phyloP scores from a whole-genome alignment of 164 flowering plant species.

The Tetracentron sinense region DNA sequence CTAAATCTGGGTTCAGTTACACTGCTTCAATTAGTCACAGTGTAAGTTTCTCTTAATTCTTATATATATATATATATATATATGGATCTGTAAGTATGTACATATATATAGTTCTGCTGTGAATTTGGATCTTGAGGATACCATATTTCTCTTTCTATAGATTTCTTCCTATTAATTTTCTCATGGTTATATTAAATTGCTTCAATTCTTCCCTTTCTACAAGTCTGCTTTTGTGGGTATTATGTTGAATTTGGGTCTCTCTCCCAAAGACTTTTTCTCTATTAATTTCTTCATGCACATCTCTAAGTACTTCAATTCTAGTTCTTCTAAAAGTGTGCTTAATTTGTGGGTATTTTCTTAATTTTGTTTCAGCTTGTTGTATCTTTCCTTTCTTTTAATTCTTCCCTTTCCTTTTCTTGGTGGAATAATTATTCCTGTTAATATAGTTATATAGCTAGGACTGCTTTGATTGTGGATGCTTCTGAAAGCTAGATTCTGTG shows the following conservation, averaged over 20 bases:
- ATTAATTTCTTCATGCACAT: not conserved
- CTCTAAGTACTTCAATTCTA: no score
- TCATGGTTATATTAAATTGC: not conserved
- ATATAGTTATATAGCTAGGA: no score
- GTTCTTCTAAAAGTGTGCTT: not conserved
- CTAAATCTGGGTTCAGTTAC: slow-evolving; percentile 40
- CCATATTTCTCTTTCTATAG: not conserved
- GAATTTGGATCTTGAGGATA: no score
- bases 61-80: no score
- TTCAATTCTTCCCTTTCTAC: not conserved
- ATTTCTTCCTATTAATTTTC: not conserved
- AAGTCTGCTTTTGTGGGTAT: not conserved
- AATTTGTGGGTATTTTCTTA: no score
- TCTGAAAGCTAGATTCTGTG: not conserved
- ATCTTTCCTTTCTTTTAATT: no score
- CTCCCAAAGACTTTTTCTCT: not conserved
- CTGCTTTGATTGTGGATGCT: no score
- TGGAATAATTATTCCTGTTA: no score
- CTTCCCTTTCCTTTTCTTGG: no score
- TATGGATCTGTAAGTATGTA: no score
- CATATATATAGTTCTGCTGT: no score
- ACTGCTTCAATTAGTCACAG: slow-evolving; percentile 26
- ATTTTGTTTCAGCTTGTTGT: not conserved
- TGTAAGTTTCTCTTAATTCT: slow-evolving; percentile 24
- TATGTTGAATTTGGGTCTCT: not conserved